Percentiles rank a stretch among this genome's conserved stretches.
These are phyloP conservation scores for Sorghum bicolor DNA, from an alignment of 176 grass and related monocot species.

Conservation along the genomic window DNA sequence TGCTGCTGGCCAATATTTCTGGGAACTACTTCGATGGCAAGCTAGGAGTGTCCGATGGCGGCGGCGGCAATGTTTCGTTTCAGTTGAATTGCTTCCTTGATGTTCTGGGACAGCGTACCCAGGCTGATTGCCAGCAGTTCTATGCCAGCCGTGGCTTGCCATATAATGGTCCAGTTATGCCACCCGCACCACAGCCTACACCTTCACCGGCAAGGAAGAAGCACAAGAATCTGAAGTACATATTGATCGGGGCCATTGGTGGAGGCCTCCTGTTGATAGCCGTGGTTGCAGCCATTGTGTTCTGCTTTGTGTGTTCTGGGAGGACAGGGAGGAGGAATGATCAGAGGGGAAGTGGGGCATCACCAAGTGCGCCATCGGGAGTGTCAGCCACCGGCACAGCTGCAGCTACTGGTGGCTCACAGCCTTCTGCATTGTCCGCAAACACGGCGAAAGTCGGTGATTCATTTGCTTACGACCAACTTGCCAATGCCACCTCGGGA, in stretches of 20 bases:
- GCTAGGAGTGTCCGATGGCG: slow-evolving; percentile 8
- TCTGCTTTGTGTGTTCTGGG: slow-evolving; percentile 36
- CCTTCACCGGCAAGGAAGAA: slow-evolving; percentile 18
- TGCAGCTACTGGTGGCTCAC: slow-evolving; percentile 30
- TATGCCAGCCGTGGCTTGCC: slow-evolving; percentile 47
- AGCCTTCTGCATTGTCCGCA: slow-evolving; percentile 32
- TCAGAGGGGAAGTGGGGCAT: slow-evolving; percentile 25
- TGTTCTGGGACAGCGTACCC: slow-evolving; percentile 46
- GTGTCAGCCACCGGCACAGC: neutral
- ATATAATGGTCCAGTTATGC: slow-evolving; percentile 24
- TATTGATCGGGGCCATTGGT: slow-evolving; percentile 72
- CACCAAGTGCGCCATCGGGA: slow-evolving; percentile 1
- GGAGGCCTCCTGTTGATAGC: slow-evolving; percentile 48
- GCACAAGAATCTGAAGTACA: slow-evolving; percentile 69
- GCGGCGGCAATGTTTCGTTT: slow-evolving; percentile 39
- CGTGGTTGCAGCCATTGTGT: slow-evolving; percentile 37
- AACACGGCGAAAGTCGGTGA: slow-evolving; percentile 66
- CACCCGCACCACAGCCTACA: slow-evolving; percentile 19
- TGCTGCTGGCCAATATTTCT: slow-evolving; percentile 52
- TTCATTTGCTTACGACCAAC: slow-evolving; percentile 65
- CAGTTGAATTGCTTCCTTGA: slow-evolving; percentile 66
- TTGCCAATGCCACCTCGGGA: slow-evolving; percentile 43
- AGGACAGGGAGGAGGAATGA: slow-evolving; percentile 29
- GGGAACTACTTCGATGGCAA: slow-evolving; percentile 80
- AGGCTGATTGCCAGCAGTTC: slow-evolving; percentile 53